These are phyloP conservation scores for Xenosphaeropsis pyriputrescens DNA, from an alignment of 2,329 filamentous ascomycete species.

Conservation along the genomic window DNA sequence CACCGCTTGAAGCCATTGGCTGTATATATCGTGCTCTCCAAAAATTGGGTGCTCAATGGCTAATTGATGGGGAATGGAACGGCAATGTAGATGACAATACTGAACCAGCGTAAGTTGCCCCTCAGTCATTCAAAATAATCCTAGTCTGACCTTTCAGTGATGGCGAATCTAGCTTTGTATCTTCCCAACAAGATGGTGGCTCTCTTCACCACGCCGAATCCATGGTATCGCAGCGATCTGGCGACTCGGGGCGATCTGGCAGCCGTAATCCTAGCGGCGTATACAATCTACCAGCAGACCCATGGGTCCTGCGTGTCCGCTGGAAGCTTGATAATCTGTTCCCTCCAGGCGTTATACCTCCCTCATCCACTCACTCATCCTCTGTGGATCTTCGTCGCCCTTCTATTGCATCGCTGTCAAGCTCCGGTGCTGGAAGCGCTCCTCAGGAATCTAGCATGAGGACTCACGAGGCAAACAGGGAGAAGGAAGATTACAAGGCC, in stretches of 20 bases:
- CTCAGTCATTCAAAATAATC: constrained; percentile 1
- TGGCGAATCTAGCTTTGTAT: constrained; percentile 10
- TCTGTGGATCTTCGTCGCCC: constrained; percentile 28
- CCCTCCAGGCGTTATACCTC: constrained; percentile 30
- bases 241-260: constrained; percentile 5
- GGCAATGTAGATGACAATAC: constrained; percentile 23
- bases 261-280: constrained; percentile 38
- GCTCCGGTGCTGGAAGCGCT: constrained; percentile 11
- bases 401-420: constrained; percentile 18
- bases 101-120: constrained; percentile 13
- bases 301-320: constrained; percentile 86
- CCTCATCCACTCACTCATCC: constrained; percentile 31
- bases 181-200: constrained; percentile 13
- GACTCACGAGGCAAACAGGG: constrained; percentile 2
- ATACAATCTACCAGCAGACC: constrained; percentile 82
- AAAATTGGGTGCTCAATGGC: constrained; percentile 82
- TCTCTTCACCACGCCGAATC: constrained; percentile 21
- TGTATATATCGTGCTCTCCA: constrained; percentile 88
- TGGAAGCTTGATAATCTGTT: constrained; percentile 72
- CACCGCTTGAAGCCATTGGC: constrained; percentile 83
- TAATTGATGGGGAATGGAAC: constrained; percentile 41
- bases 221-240: constrained; percentile 15
- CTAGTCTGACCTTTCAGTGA: constrained; percentile 11
- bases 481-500: constrained; percentile 5
- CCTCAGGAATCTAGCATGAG: constrained; percentile 4